Evolutionary conservation across 2,329 filamentous ascomycete species (phyloP).

Genomic region (Beauveria varroae): DNA sequence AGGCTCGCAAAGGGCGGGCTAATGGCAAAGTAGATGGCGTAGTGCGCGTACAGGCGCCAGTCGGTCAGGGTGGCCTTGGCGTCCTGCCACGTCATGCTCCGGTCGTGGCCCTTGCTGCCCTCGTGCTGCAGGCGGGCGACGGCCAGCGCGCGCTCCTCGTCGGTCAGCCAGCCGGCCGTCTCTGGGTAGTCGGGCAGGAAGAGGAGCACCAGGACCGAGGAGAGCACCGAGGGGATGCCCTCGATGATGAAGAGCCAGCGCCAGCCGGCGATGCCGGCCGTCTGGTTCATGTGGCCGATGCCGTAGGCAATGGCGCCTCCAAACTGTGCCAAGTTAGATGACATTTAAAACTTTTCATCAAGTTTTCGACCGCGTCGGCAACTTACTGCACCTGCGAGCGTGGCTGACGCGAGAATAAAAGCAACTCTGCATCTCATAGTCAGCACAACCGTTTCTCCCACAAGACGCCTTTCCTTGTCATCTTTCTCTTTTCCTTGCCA

Average conservation of each 20-base stretch:
- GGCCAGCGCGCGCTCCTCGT: slow-evolving; percentile 51
- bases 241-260: slow-evolving; percentile 58
- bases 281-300: slow-evolving; percentile 63
- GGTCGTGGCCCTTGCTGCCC: slow-evolving; percentile 50
- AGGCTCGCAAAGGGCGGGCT: slow-evolving; percentile 50
- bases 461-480: too few species aligned
- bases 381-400: slow-evolving; percentile 55
- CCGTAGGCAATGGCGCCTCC: slow-evolving; percentile 66
- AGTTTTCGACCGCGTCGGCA: not conserved
- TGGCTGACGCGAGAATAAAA: slow-evolving; percentile 61
- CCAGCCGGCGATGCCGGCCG: slow-evolving; percentile 58
- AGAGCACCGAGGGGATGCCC: slow-evolving; percentile 58
- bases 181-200: slow-evolving; percentile 63
- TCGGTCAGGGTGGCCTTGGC: slow-evolving; percentile 62
- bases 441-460: not conserved
- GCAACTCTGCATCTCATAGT: slow-evolving; percentile 42
- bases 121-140: slow-evolving; percentile 35
- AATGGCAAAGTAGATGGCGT: slow-evolving; percentile 46
- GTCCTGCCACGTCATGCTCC: slow-evolving; percentile 56
- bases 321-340: slow-evolving; percentile 29
- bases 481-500: too few species aligned
- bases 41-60: slow-evolving; percentile 61
- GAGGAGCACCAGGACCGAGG: slow-evolving; percentile 55
- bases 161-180: slow-evolving; percentile 53
- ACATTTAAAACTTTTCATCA: not conserved